These are phyloP conservation scores for Durotheca rogersii DNA, from an alignment of 495 filamentous ascomycete species.

Conservation along the genomic window DNA sequence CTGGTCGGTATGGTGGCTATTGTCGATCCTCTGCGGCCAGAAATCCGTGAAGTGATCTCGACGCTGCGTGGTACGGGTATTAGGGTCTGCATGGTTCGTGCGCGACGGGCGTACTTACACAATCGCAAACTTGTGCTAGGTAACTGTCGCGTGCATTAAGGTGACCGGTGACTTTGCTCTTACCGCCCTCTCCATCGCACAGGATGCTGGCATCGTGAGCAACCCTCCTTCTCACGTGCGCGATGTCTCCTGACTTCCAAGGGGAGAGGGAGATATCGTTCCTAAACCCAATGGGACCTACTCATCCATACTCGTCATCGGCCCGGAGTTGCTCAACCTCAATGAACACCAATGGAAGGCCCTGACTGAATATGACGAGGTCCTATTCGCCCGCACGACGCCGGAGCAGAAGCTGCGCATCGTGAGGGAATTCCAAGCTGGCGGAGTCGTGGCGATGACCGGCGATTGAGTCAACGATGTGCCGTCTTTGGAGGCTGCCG, in stretches of 20 bases:
- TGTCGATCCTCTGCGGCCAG: constrained; percentile 64
- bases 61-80: constrained; percentile 62
- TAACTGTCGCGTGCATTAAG: too few relatives aligned
- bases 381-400: constrained; percentile 70
- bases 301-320: constrained; percentile 54
- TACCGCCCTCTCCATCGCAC: constrained; percentile 68
- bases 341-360: constrained; percentile 59
- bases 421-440: constrained; percentile 63
- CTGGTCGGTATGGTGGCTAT: constrained; percentile 67
- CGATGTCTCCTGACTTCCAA: constrained; percentile 41
- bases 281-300: constrained; percentile 11
- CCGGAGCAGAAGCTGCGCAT: constrained; percentile 77
- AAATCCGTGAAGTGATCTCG: constrained; percentile 61
- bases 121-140: background rate
- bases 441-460: constrained; percentile 57
- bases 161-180: constrained; percentile 74
- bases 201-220: constrained; percentile 65
- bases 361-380: constrained; percentile 59
- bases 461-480: constrained; percentile 85
- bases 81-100: constrained; percentile 59
- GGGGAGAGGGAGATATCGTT: constrained; percentile 27
- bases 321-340: constrained; percentile 58
- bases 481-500: constrained; percentile 70
- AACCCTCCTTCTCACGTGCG: constrained; percentile 40
- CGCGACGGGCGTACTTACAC: constrained; percentile 1